Evolutionary conservation across 257 asterid genomes (phyloP), one percentile per base, ranked within the genome.

Genomic region (Solanum etuberosum): DNA sequence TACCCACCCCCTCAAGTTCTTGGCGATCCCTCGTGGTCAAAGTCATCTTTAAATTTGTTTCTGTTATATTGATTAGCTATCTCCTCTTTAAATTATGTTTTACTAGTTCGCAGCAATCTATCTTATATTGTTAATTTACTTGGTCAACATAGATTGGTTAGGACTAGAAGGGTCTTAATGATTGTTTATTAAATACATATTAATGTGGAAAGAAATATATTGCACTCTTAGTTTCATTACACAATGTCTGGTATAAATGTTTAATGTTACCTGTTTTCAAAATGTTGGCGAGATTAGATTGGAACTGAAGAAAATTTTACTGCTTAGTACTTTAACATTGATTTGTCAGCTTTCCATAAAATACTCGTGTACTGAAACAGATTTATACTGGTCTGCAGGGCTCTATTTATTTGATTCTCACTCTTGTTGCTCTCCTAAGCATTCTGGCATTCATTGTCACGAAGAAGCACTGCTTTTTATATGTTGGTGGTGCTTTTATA

Each of bases 391-490:
- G 20, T 90, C 87, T 91, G 94, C 99, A 95, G 99, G 99, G 96
- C 77, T 92, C 88, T 31, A 57, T 93, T 86, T 90, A 92, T 89
- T 73, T 92, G 72, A 78, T 91, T 86, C 95, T 95, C 85, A 86
- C 85, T 71, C 54, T 91, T 67, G 54, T 93, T 85, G 91, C 95
- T 65, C 90, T 95, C 76, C 87, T 87, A 89, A 94, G 90, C 90
- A 84, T 94, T 87, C 65, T 92, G 32, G 97, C 95, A 32, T 95
- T 92, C 89, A 29, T 91, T n/a, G 87, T 93, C 87, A 95, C 98
- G 31, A 86, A 91, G 83, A 90, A 87, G 68, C 91, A 59, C 88
- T 89, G 91, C 90, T 96, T 92, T 91, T 83, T 97, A 13, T 97
- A 95, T 89, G 86, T 95, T 89, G 93, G 94, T 21, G 89, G 93